Evolutionary conservation across 306 rosid genomes (phyloP).

Genomic region (Vicia villosa): DNA sequence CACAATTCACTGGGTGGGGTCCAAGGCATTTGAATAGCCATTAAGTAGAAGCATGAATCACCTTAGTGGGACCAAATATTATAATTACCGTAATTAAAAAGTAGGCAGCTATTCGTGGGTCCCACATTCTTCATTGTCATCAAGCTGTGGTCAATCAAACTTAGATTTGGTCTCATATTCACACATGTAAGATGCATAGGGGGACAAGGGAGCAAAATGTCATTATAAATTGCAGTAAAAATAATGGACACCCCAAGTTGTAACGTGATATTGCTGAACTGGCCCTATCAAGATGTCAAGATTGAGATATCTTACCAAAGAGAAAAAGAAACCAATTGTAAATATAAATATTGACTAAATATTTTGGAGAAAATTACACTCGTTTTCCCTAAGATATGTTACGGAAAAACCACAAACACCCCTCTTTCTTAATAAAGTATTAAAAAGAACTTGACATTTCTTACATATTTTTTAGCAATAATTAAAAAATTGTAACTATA

Average conservation of each 20-base stretch:
- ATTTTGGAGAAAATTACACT: no score
- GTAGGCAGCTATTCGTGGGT: conserved; percentile 37
- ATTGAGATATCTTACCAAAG: conserved; percentile 31
- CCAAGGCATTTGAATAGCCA: conserved; percentile 15
- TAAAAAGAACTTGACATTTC: no score
- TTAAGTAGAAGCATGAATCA: conserved; percentile 36
- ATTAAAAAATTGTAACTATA: no score
- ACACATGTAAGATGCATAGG: conserved; percentile 26
- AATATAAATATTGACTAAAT: background rate
- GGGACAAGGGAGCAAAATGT: conserved; percentile 24
- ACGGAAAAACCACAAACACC: no score
- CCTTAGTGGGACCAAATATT: conserved; percentile 40
- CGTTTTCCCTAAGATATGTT: no score
- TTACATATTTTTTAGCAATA: no score
- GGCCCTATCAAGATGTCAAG: conserved; percentile 32
- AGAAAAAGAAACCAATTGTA: background rate
- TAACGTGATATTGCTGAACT: conserved; percentile 18
- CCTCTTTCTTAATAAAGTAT: no score
- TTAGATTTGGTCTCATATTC: conserved; percentile 38
- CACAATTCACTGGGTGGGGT: conserved; percentile 26
- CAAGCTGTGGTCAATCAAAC: conserved; percentile 25
- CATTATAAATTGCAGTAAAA: conserved; percentile 23
- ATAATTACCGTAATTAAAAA: no score
- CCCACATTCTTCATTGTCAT: conserved; percentile 27
- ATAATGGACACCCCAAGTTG: background rate